A percentile compares a stretch with the other conserved stretches of the same genome.
phyloP scores from a whole-genome alignment of 2,329 filamentous ascomycete genomes.

The Cordyceps cateniannulata region DNA sequence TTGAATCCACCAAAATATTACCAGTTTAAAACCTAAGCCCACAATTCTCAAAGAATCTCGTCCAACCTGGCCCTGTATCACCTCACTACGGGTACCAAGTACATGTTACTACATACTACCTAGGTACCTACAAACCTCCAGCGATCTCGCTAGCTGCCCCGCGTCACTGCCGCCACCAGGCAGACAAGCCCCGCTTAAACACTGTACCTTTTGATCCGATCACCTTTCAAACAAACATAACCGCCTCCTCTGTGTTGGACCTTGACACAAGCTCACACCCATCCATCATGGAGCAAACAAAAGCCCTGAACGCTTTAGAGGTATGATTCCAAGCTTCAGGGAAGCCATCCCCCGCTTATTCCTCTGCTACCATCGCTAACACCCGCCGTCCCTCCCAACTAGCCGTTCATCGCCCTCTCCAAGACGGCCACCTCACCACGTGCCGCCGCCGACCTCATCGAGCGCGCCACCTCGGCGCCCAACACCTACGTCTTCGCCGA shows the following conservation, averaged over 20 bases:
- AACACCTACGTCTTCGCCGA: slow-evolving; percentile 93
- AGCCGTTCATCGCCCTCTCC: slow-evolving; percentile 87
- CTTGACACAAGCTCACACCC: neutral
- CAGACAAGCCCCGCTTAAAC: slow-evolving; percentile 7
- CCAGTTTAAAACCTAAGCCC: too few species aligned
- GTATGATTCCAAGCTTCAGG: slow-evolving; percentile 27
- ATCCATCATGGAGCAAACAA: slow-evolving; percentile 65
- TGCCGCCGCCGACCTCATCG: slow-evolving; percentile 78
- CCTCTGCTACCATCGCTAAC: neutral
- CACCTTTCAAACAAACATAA: slow-evolving; percentile 8
- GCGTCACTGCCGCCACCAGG: slow-evolving; percentile 9
- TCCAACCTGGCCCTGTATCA: too few species aligned
- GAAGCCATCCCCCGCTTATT: neutral
- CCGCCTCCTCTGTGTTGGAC: slow-evolving; percentile 9
- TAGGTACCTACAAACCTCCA: neutral
- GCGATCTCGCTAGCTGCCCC: neutral
- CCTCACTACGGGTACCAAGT: too few species aligned
- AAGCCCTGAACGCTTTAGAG: slow-evolving; percentile 58
- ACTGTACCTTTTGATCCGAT: slow-evolving; percentile 1
- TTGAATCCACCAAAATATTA: too few species aligned
- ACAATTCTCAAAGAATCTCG: too few species aligned
- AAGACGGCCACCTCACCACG: slow-evolving; percentile 79
- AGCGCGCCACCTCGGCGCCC: slow-evolving; percentile 79
- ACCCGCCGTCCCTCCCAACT: slow-evolving; percentile 26
- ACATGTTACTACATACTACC: too few species aligned